phyloP scores from a whole-genome alignment of 2,329 filamentous ascomycete species.

The Podosphaera fusca region DNA sequence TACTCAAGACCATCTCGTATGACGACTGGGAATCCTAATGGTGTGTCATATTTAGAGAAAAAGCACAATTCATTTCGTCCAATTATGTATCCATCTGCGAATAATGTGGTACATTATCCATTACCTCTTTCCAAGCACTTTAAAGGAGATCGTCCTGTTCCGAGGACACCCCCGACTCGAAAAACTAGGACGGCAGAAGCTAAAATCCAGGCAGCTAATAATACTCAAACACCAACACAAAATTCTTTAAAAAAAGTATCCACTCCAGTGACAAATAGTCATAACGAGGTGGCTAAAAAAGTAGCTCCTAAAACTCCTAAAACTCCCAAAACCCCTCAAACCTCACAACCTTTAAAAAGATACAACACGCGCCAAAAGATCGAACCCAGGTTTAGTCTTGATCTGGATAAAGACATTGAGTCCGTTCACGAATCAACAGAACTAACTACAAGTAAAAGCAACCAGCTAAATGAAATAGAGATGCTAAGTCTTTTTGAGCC shows the following conservation, averaged over 20 bases:
- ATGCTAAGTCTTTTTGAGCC: conserved; percentile 8
- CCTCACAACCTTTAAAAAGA: background rate
- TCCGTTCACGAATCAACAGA: background rate
- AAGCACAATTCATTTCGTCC: conserved; percentile 10
- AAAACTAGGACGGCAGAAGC: background rate
- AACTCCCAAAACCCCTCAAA: background rate
- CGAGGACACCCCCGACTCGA: background rate
- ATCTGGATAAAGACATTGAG: background rate
- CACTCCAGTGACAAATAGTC: background rate
- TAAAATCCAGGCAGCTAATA: background rate
- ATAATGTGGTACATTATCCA: conserved; percentile 6
- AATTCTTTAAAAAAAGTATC: background rate
- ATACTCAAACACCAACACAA: background rate
- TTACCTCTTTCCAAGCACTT: conserved; percentile 6
- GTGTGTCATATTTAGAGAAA: conserved; percentile 7
- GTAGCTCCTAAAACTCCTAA: background rate
- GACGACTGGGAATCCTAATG: conserved; percentile 7
- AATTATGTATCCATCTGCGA: conserved; percentile 7
- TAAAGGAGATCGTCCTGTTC: background rate
- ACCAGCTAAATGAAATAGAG: conserved; percentile 6
- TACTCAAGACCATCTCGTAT: conserved; percentile 10
- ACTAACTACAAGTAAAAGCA: background rate
- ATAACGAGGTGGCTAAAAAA: background rate
- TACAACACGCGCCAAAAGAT: background rate
- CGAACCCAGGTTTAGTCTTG: background rate